phyloP scores from a whole-genome alignment of 83 land plant species.

The Larix sibirica region DNA sequence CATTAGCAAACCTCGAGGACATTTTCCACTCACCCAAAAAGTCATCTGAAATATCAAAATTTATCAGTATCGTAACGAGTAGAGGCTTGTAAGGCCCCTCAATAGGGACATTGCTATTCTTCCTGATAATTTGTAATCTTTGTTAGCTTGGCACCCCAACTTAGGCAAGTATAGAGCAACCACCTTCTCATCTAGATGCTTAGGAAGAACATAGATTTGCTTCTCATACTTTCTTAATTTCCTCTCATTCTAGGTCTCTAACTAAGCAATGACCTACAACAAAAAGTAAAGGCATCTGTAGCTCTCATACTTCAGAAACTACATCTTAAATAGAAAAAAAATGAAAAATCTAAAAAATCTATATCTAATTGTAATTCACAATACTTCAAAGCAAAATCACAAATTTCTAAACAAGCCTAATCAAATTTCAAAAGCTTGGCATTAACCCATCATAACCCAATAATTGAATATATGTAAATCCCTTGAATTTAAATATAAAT shows the following conservation, averaged over 20 bases:
- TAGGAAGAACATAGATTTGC: not conserved
- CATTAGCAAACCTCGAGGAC: too few species aligned
- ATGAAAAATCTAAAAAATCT: too few species aligned
- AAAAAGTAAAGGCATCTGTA: constrained; percentile 80
- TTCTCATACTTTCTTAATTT: constrained; percentile 14
- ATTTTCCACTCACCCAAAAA: not conserved
- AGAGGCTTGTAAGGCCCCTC: constrained; percentile 20
- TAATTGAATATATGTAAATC: too few species aligned
- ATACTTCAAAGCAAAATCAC: too few species aligned
- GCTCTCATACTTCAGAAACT: constrained; percentile 43
- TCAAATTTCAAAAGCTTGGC: too few species aligned
- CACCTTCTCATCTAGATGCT: constrained; percentile 79
- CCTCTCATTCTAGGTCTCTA: constrained; percentile 85
- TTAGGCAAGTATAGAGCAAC: constrained; percentile 42
- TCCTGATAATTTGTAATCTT: constrained; percentile 3
- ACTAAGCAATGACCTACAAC: constrained; percentile 79
- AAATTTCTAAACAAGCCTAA: too few species aligned
- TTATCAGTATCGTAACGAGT: too few species aligned
- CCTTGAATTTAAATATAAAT: too few species aligned
- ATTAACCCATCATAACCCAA: too few species aligned
- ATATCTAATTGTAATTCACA: too few species aligned
- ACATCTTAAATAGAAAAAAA: too few species aligned
- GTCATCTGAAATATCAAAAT: not conserved
- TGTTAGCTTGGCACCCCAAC: constrained; percentile 35
- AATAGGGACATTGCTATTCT: constrained; percentile 7